Base-by-base conservation (phyloP, 1,284 basidiomycete species). In the Ustilago loliicola region DNA sequence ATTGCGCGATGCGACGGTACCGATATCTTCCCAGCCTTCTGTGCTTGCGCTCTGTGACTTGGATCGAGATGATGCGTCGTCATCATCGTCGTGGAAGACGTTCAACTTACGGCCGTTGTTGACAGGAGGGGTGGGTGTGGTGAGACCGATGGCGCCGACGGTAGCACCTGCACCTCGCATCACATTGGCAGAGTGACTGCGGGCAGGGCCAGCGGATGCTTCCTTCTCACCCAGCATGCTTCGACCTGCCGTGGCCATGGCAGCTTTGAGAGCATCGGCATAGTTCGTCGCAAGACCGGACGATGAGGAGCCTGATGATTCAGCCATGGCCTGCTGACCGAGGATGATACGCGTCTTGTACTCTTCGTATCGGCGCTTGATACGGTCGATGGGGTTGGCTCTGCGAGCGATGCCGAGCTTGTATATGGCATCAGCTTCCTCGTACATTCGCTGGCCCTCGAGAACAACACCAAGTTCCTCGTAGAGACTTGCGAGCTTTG, bases 361-460 rank as follows among this genome's bases (percentile, higher is more conserved):
- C 47, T 95, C 93, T 32, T 91, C 89, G 85, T 95, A 94, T 58
- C 92, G 89, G 58, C 90, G 91, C 88, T 95, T 95, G 63, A 99
- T 89, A 25, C 94, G 90, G 80, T 95, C 94, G 19, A 93, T 83
- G 1, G 95, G 95, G 17, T 93, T 90, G 10, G 93, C 94, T 72
- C 90, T 90, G 23, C 93, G 91, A 56, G 91, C 90, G 75, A 99
- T 93, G 21, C 96, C 96, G 54, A 93, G 90, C 23, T 90, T 90
- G 88, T 94, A 98, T 23, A 95, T 90, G 53, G 90, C 89, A 76
- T 97, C 94, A 3, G 96, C 84, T 34, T 81, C 73, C 13, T 85
- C 76, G 86, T 87, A 95, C 93, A 91, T 90, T 72, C 91, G 90
- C 56, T 90, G 89, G 45, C 88, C 88, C 86, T 97, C 95, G 62